Percentiles rank a stretch among this genome's conserved stretches.
Conservation (phyloP, 139 green algal genomes). For the Cymbomonas tetramitiformis region DNA sequence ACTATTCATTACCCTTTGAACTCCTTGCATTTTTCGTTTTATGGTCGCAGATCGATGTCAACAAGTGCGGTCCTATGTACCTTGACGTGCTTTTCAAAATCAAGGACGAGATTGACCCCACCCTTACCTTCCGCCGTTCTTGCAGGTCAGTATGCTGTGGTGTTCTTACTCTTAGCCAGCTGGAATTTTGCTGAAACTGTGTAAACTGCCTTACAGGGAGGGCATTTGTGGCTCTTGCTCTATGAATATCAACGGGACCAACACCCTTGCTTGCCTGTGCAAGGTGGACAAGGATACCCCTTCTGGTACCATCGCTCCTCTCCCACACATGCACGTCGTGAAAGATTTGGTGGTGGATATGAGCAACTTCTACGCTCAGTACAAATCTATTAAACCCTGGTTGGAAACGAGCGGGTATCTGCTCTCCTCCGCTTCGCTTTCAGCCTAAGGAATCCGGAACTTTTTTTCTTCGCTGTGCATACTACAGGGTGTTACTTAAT, state of each 20-base stretch:
- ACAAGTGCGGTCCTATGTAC: constrained; percentile 93
- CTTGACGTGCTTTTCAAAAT: constrained; percentile 96
- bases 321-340: constrained; percentile 98
- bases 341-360: constrained; percentile 97
- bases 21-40: no score
- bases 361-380: constrained; percentile 97
- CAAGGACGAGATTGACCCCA: constrained; percentile 91
- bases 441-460: no score
- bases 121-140: constrained; percentile 71
- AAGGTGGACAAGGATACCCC: constrained; percentile 51
- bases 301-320: constrained; percentile 58
- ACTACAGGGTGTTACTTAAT: no score
- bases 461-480: no score
- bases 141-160: no score
- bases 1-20: no score
- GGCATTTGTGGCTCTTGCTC: constrained; percentile 95
- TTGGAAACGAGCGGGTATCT: constrained; percentile 69
- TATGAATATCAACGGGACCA: constrained; percentile 97
- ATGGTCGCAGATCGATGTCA: constrained; percentile 68
- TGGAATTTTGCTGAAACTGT: not conserved
- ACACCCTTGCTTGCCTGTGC: constrained; percentile 86
- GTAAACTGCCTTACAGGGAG: constrained; percentile 54
- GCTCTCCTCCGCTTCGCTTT: no score
- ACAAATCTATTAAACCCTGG: constrained; percentile 96
- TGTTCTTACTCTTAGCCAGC: no score